Evolutionary conservation across 495 filamentous ascomycete species (phyloP).

Genomic region (Penicillium odoratum): DNA sequence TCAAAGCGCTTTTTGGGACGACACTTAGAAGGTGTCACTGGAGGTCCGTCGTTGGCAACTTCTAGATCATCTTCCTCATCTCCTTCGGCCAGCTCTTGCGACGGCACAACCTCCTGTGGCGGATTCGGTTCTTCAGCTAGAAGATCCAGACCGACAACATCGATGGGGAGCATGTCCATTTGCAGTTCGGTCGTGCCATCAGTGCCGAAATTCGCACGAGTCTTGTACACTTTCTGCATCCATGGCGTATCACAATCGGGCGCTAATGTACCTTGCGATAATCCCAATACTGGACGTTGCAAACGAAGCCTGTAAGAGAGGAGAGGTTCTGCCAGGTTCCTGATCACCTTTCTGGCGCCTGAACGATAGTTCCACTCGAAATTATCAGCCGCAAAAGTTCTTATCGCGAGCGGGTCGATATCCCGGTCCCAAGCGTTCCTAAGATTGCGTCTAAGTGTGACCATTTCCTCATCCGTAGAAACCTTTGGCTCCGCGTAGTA

Average conservation of each 20-base stretch:
- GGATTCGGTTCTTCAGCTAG: conserved; percentile 64
- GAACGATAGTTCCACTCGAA: conserved; percentile 82
- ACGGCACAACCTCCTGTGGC: conserved; percentile 30
- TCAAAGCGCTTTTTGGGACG: conserved; percentile 65
- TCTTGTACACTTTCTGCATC: conserved; percentile 60
- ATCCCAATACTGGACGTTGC: conserved; percentile 26
- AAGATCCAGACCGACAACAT: conserved; percentile 77
- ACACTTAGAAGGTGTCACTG: conserved; percentile 25
- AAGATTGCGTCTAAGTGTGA: conserved; percentile 47
- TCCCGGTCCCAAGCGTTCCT: conserved; percentile 60
- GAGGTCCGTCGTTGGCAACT: conserved; percentile 26
- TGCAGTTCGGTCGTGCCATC: conserved; percentile 77
- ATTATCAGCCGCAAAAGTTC: conserved; percentile 70
- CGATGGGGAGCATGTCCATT: conserved; percentile 70
- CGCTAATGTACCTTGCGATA: conserved; percentile 27
- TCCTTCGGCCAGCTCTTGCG: conserved; percentile 34
- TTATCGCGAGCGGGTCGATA: conserved; percentile 66
- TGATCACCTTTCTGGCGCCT: conserved; percentile 83
- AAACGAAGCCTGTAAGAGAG: conserved; percentile 64
- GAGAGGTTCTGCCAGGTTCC: conserved; percentile 75
- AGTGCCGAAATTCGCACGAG: conserved; percentile 66
- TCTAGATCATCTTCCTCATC: conserved; percentile 55
- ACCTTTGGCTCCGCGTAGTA: conserved; percentile 87
- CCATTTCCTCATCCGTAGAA: conserved; percentile 61
- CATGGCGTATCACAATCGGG: conserved; percentile 37